These are phyloP conservation scores for Colletotrichum musicola DNA, from an alignment of 2,329 filamentous ascomycete genomes.

Conservation along the genomic window DNA sequence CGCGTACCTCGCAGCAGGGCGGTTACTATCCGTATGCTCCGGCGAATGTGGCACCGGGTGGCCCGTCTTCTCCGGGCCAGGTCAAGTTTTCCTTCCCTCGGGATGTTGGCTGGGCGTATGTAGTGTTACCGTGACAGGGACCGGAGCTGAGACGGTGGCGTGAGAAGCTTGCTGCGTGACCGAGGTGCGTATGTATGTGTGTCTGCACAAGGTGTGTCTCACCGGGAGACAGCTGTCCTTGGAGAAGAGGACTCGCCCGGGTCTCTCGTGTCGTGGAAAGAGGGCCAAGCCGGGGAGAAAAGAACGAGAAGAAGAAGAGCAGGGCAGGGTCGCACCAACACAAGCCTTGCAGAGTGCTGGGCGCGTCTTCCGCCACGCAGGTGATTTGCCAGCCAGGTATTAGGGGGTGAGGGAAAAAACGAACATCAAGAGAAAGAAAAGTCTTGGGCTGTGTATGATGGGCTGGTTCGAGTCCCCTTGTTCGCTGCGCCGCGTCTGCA, in stretches of 20 bases:
- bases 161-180: not conserved
- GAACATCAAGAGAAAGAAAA: too few relatives aligned
- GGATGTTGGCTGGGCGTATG: not conserved
- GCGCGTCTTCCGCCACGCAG: not conserved
- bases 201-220: conserved; percentile 1
- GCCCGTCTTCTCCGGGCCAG: too few relatives aligned
- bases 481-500: conserved; percentile 15
- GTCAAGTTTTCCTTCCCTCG: too few relatives aligned
- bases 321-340: not conserved
- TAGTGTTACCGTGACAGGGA: conserved; percentile 1
- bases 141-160: not conserved
- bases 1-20: conserved; percentile 3
- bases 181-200: not conserved
- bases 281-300: not conserved
- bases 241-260: conserved; percentile 4
- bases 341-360: not conserved
- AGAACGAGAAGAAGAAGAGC: not conserved
- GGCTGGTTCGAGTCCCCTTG: not conserved
- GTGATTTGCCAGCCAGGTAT: too few relatives aligned
- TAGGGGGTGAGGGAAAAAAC: too few relatives aligned
- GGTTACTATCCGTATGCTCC: not conserved
- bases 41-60: not conserved
- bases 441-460: too few relatives aligned
- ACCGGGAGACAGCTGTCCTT: conserved; percentile 1
- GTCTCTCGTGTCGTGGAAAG: conserved; percentile 7